Conservation (phyloP, 305 asterid genomes). For the Fraxinus dipetala region DNA sequence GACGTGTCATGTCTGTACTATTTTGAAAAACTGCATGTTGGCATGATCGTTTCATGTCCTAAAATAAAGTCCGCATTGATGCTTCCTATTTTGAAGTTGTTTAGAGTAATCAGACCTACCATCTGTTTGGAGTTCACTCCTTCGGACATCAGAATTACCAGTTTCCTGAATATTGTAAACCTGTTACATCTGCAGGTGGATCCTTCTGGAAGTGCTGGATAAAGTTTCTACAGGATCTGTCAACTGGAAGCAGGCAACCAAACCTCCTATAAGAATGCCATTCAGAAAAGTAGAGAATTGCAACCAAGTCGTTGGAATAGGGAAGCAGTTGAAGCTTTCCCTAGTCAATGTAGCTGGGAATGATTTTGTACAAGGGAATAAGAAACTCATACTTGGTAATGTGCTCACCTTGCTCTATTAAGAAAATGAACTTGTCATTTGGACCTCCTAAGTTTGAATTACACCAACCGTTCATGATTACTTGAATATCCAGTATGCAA, state of each 20-base stretch:
- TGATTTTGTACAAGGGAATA: slow-evolving; percentile 92
- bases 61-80: neutral
- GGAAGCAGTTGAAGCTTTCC: slow-evolving; percentile 77
- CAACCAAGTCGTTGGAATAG: slow-evolving; percentile 82
- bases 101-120: neutral
- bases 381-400: slow-evolving; percentile 88
- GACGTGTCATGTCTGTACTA: neutral
- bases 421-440: neutral
- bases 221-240: slow-evolving; percentile 75
- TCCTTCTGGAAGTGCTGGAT: slow-evolving; percentile 77
- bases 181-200: slow-evolving; percentile 54
- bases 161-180: slow-evolving; percentile 1
- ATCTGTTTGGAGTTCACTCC: neutral
- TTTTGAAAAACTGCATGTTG: neutral
- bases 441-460: slow-evolving; percentile 7
- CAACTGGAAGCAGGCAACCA: slow-evolving; percentile 80
- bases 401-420: slow-evolving; percentile 21
- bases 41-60: neutral
- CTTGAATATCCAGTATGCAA: neutral
- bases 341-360: slow-evolving; percentile 89
- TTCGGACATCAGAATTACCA: slow-evolving; percentile 8
- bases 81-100: neutral
- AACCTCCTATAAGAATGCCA: slow-evolving; percentile 93
- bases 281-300: slow-evolving; percentile 89
- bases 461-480: neutral